These are phyloP conservation scores for Candida sphagnicola DNA, from an alignment of 805 yeast species.

Conservation along the genomic window DNA sequence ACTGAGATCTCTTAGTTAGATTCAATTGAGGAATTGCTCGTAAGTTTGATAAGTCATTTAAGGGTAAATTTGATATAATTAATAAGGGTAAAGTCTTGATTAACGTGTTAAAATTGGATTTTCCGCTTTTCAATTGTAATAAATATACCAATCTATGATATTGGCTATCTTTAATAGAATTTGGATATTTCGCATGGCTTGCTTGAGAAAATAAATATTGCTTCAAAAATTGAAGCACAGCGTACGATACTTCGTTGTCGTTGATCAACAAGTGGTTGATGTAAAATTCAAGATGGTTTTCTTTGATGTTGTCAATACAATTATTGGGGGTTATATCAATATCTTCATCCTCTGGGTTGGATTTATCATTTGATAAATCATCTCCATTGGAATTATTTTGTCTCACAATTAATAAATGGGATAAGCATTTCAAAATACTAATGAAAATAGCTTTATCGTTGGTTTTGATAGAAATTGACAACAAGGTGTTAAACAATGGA, in stretches of 20 bases:
- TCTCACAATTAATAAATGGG: conserved; percentile 61
- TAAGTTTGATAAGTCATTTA: conserved; percentile 26
- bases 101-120: conserved; percentile 48
- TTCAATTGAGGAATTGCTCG: conserved; percentile 20
- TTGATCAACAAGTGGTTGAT: conserved; percentile 56
- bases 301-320: conserved; percentile 37
- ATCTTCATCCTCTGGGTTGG: conserved; percentile 11
- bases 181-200: conserved; percentile 24
- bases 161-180: conserved; percentile 29
- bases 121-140: conserved; percentile 44
- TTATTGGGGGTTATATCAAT: conserved; percentile 20
- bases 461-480: conserved; percentile 45
- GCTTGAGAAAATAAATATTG: conserved; percentile 71
- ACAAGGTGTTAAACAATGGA: conserved; percentile 55
- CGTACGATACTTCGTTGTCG: conserved; percentile 69
- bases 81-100: conserved; percentile 61
- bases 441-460: conserved; percentile 69
- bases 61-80: conserved; percentile 30
- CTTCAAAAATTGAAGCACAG: conserved; percentile 77
- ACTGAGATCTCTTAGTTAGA: conserved; percentile 49
- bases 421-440: conserved; percentile 68
- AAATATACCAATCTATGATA: conserved; percentile 44
- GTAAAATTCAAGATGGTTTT: conserved; percentile 46
- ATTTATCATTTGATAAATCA: conserved; percentile 10
- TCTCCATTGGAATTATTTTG: conserved; percentile 36